Base-by-base conservation (phyloP, 2,329 filamentous ascomycete genomes). In the Tetracladium maxilliforme region DNA sequence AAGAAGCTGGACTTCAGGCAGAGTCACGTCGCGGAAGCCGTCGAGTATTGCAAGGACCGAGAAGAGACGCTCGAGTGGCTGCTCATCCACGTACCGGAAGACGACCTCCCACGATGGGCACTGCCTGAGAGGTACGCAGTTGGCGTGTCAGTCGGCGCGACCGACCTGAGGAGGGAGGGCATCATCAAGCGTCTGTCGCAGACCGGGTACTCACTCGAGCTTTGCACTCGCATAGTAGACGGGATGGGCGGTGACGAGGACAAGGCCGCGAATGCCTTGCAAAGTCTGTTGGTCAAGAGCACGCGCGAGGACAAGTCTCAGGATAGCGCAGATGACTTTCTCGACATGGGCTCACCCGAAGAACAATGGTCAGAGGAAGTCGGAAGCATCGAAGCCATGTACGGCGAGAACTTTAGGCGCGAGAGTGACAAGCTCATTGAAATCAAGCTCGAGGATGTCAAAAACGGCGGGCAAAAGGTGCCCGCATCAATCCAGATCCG, bases 51-150 rank as follows among this genome's bases (percentile, higher is more conserved):
- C 55, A 92, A 87, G 48, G 84, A 93, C 45, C 67, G 78, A 16
- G 86, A 94, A 45, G 90, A 98, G 51, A 76, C 83, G 10, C 62
- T 98, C 3, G 87, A 95, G 47, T 98, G 90, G 90, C 64, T 98
- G 10, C 64, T 98, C 24, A 86, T 95, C 25, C 87, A 98, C 49
- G 84, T 98, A 3, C 90, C 90, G 2, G 90, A 98, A 45, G 90
- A 98, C 44, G 90, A 95, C 41, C 56, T 95, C n/a, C 90, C 90
- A 2, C 61, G 68, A 6, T 95, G 87, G 84, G 82, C 82, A 38
- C 56, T 98, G 21, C 90, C 90, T 1, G 86, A 92, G 50, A 80
- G 75, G 32, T 98, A 98, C 47, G 74, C 80, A 8, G 87, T 86
- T 15, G 90, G 90, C 13, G 75, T 95, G 14, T 83, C 76, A 22